Conservation (phyloP, 768 basidiomycete genomes). For the Phlegmacium glaucopus region DNA sequence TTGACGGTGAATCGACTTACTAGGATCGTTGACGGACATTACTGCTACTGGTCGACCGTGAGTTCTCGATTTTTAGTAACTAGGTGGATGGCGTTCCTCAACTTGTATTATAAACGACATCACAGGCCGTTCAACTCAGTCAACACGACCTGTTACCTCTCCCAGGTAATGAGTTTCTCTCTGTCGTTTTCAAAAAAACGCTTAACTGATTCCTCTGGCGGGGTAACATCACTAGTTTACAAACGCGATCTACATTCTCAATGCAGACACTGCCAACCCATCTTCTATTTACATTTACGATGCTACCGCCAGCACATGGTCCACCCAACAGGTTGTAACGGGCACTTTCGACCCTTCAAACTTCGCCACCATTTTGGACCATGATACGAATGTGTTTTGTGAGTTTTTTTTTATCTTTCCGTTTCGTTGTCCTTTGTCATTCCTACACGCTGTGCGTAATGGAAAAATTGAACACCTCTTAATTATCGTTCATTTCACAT, state of each 20-base stretch:
- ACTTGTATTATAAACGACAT: slow-evolving; percentile 1
- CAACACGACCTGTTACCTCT: slow-evolving; percentile 69
- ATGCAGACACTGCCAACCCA: slow-evolving; percentile 69
- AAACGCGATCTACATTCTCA: slow-evolving; percentile 84
- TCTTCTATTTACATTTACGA: slow-evolving; percentile 80
- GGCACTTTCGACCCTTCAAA: slow-evolving; percentile 59
- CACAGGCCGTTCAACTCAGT: slow-evolving; percentile 62
- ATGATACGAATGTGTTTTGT: slow-evolving; percentile 94
- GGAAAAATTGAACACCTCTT: no score
- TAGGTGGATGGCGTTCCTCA: not conserved
- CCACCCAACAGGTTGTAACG: slow-evolving; percentile 58
- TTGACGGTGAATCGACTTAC: slow-evolving; percentile 6
- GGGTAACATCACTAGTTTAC: slow-evolving; percentile 49
- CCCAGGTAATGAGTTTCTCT: slow-evolving; percentile 44
- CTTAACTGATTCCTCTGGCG: not conserved
- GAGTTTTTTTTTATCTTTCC: no score
- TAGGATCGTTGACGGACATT: slow-evolving; percentile 59
- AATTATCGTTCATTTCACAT: no score
- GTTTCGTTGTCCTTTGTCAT: no score
- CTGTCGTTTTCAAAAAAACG: not conserved
- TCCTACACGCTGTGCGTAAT: no score
- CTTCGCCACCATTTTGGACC: slow-evolving; percentile 79
- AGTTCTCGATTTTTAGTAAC: slow-evolving; percentile 22
- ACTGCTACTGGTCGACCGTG: slow-evolving; percentile 78
- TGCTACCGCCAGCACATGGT: slow-evolving; percentile 70